Percentiles rank a stretch among this genome's conserved stretches.
Conservation (phyloP, 805 yeast species). For the Hanseniaspora hatyaiensis region DNA sequence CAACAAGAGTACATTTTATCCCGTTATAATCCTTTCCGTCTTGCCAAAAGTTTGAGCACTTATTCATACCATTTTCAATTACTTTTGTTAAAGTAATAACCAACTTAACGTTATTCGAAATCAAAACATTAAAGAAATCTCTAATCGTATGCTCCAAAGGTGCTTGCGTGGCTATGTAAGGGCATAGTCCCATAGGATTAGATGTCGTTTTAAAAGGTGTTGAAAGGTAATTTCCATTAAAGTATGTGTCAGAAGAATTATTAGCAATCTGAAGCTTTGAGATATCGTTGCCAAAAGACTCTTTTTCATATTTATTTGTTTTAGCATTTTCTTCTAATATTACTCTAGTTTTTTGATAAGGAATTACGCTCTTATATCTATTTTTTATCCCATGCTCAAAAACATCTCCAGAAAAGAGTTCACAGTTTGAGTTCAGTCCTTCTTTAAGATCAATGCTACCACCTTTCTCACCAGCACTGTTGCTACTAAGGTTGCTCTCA, state of each 20-base stretch:
- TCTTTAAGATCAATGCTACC: background rate
- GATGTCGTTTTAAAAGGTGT: conserved; percentile 21
- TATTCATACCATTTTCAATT: conserved; percentile 62
- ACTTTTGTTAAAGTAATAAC: conserved; percentile 68
- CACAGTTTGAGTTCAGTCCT: conserved; percentile 14
- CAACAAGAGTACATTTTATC: conserved; percentile 1
- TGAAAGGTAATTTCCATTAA: conserved; percentile 70
- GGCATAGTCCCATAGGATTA: conserved; percentile 19
- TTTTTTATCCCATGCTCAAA: conserved; percentile 73
- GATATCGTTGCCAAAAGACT: no score
- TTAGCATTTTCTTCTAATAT: conserved; percentile 33
- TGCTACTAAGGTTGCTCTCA: background rate
- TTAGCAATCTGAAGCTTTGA: background rate
- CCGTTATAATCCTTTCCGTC: conserved; percentile 38
- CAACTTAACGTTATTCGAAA: conserved; percentile 50
- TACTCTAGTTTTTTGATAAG: conserved; percentile 78
- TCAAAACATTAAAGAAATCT: conserved; percentile 75
- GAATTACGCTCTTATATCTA: conserved; percentile 78
- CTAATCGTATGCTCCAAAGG: conserved; percentile 63
- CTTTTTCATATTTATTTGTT: no score
- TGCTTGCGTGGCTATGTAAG: conserved; percentile 82
- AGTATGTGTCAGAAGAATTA: conserved; percentile 40
- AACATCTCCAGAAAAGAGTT: conserved; percentile 47
- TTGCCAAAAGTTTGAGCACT: conserved; percentile 76
- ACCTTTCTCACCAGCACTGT: background rate